A percentile compares a stretch with the other conserved stretches of the same genome.
phyloP scores from a whole-genome alignment of 1,284 basidiomycete genomes.

The Rugosomyces carneus region DNA sequence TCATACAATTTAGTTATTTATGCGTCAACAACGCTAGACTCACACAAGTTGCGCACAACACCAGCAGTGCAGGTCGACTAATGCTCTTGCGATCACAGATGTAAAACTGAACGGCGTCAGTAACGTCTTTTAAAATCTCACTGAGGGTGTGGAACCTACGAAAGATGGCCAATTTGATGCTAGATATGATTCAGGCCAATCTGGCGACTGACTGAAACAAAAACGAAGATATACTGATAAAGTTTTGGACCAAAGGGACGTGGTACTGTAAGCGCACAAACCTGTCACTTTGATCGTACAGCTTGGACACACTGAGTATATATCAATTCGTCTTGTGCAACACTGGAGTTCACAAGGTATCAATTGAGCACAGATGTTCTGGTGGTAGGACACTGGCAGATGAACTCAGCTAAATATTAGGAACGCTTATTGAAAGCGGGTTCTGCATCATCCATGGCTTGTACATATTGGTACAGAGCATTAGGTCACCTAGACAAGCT shows the following conservation, averaged over 20 bases:
- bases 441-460: neutral
- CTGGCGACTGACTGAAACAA: conserved; percentile 10
- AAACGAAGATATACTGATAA: neutral
- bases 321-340: no score
- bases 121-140: conserved; percentile 10
- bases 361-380: conserved; percentile 6
- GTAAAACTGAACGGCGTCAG: conserved; percentile 14
- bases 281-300: conserved; percentile 15
- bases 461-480: neutral
- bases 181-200: conserved; percentile 10
- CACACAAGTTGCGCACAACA: conserved; percentile 16
- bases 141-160: conserved; percentile 24
- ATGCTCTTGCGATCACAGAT: conserved; percentile 7
- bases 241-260: neutral
- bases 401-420: no score
- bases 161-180: conserved; percentile 15
- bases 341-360: conserved; percentile 15
- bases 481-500: neutral
- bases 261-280: no score
- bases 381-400: conserved; percentile 13
- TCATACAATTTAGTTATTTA: conserved; percentile 9
- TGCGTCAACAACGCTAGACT: conserved; percentile 11
- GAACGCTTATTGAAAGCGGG: neutral
- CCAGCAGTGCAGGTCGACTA: conserved; percentile 7
- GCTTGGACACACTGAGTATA: conserved; percentile 17